Evolutionary conservation across 2,329 filamentous ascomycete species (phyloP).

Genomic region (Nemania diffusa): DNA sequence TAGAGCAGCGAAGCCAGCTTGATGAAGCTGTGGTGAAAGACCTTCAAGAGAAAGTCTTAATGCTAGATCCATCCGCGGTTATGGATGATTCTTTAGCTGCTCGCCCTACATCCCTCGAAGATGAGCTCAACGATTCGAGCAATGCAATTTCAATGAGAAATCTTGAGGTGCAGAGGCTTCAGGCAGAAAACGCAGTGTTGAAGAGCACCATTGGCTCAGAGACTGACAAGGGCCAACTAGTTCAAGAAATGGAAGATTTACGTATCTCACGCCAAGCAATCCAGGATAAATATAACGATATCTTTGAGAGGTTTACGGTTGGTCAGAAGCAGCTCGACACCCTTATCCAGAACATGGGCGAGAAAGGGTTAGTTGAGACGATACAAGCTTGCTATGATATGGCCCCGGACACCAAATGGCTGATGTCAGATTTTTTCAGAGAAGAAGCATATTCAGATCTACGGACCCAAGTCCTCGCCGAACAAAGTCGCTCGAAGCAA

Average conservation of each 20-base stretch:
- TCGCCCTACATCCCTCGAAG: constrained; percentile 59
- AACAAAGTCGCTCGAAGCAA: constrained; percentile 60
- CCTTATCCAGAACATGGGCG: constrained; percentile 61
- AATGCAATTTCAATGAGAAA: constrained; percentile 56
- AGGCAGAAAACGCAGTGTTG: constrained; percentile 69
- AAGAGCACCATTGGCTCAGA: constrained; percentile 64
- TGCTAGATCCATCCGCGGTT: constrained; percentile 47
- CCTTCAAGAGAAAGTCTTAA: constrained; percentile 67
- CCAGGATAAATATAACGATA: constrained; percentile 65
- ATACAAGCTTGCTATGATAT: constrained; percentile 50
- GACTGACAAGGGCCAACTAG: constrained; percentile 64
- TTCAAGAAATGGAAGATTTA: constrained; percentile 66
- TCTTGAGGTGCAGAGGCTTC: constrained; percentile 67
- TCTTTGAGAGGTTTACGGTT: constrained; percentile 68
- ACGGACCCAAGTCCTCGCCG: constrained; percentile 59
- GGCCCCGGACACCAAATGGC: constrained; percentile 51
- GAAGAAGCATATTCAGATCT: constrained; percentile 64
- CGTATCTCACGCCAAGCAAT: constrained; percentile 61
- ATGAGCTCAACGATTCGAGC: constrained; percentile 66
- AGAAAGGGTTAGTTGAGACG: constrained; percentile 64
- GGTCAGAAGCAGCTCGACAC: constrained; percentile 67
- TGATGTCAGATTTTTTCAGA: constrained; percentile 61
- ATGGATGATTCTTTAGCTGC: constrained; percentile 51
- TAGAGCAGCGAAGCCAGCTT: constrained; percentile 46
- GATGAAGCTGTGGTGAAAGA: constrained; percentile 67